Base-by-base conservation (phyloP, 331 rosid genomes). In the Arachis monticola region DNA sequence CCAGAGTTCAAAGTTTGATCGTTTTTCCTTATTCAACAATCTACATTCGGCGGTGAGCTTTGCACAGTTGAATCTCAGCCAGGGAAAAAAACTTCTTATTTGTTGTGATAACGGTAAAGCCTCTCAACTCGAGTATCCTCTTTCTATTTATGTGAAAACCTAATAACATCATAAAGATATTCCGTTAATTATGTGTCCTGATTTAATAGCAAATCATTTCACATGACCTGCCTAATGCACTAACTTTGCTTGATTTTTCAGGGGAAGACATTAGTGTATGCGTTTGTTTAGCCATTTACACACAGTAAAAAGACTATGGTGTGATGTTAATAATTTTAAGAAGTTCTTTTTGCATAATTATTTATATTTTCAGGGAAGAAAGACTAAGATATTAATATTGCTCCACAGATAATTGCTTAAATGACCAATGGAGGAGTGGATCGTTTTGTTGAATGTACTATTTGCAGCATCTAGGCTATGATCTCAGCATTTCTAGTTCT, bases 181-280 rank as follows among this genome's bases (percentile, higher is more conserved):
- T 58, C 58, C 10, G 12, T 70, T 13, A 30, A 60, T 45, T 72
- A 31, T 71, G 38, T 30, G 32, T 45, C 59, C 67, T 31, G 62
- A 47, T 79, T 51, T 41, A 74, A 59, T 31, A 62, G 77, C 61
- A 67, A 30, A 31, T 32, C 14, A 52, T 74, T 52, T 38, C 17
- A 40, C 58, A 63, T 58, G 50, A 27, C 69, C 53, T 60, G 69
- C 63, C 85, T 87, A 72, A 85, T 40, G 46, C 76, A 3, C 62
- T 65, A 14, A 12, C 35, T 67, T 35, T 81, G 9, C 2, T 85
- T 48, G 48, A 44, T 74, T 78, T 48, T 88, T 50, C 90, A 94
- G 97, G 97, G 67, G 99, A 92, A 90, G 99, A 94, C 79, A 90
- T 90, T 40, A 85, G 96, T 65, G 68, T 90, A 67, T 94, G 96